Percentiles rank a stretch among this genome's conserved stretches.
These are phyloP conservation scores for Mariannaea elegans DNA, from an alignment of 2,329 filamentous ascomycete genomes.

Conservation along the genomic window DNA sequence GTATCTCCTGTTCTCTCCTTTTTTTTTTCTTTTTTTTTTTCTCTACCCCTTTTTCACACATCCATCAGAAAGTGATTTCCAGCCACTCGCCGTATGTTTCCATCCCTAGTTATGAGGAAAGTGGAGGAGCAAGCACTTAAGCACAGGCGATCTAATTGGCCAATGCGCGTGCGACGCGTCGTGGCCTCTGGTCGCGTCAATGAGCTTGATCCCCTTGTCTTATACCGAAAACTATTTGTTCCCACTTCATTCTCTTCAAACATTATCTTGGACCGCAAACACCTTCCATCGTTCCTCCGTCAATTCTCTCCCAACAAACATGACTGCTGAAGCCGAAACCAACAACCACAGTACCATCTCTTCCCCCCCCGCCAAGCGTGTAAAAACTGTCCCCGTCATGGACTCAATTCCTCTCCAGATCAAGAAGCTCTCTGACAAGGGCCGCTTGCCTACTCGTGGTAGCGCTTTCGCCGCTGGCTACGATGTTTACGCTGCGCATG, in stretches of 20 bases:
- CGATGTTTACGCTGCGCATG: conserved; percentile 84
- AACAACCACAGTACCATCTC: conserved; percentile 63
- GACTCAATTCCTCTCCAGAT: conserved; percentile 72
- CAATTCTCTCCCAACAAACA: conserved; percentile 17
- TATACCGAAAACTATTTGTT: background rate
- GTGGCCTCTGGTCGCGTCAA: conserved; percentile 31
- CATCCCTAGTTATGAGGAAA: too few relatives aligned
- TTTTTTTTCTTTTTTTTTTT: too few relatives aligned
- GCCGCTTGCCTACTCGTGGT: conserved; percentile 85
- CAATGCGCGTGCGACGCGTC: conserved; percentile 38
- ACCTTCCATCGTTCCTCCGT: background rate
- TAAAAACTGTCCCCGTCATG: conserved; percentile 67
- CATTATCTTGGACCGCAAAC: background rate
- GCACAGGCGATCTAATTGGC: too few relatives aligned
- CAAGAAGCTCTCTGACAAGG: conserved; percentile 85
- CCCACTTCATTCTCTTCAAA: conserved; percentile 32
- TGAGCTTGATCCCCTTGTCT: too few relatives aligned
- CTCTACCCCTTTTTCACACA: too few relatives aligned
- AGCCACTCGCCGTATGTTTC: too few relatives aligned
- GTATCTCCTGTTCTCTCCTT: too few relatives aligned
- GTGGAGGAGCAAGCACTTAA: too few relatives aligned
- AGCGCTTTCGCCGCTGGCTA: conserved; percentile 92
- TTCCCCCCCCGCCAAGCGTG: conserved; percentile 82
- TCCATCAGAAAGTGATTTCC: too few relatives aligned
- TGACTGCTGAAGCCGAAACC: conserved; percentile 41